Evolutionary conservation across 2,329 filamentous ascomycete species (phyloP), one percentile per base, ranked within the genome.

Genomic region (Ceratocystis colombiana): DNA sequence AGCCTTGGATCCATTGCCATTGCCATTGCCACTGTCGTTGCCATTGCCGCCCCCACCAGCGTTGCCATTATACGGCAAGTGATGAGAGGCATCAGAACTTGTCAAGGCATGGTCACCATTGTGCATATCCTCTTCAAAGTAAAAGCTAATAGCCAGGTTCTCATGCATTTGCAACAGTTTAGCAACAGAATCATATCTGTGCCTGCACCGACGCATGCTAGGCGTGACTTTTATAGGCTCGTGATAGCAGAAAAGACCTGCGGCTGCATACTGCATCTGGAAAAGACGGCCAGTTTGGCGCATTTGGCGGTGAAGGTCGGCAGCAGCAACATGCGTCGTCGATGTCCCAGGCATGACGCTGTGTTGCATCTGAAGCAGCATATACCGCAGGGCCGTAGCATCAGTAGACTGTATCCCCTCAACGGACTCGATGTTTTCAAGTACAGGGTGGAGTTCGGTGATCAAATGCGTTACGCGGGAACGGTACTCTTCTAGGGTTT

Each of bases 81-180:
- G 33, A 30, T 61, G 61, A 37, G 64, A 64, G 66, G 65, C 17
- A 64, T 55, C 37, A 57, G 67, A 48, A 46, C 46, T 22, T 22
- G 20, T 30, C 66, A 64, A 55, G 2, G 73, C 75, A 65, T 79
- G 77, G 57, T 76, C 73, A 6, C 73, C 72, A 2, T 73, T 75
- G 59, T 79, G 77, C 69, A 77, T 77, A 64, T 79, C 76, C 66
- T 78, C 77, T 59, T 78, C 77, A 67, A 77, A 79, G 67, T 79
- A 78, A 2, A 76, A 72, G 10, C 74, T 70, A 7, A 78, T 70
- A 64, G 72, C 75, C 50, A 78, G 73, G 7, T 74, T 74, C 12
- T 74, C 72, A 62, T 77, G 74, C 64, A 76, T 71, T 65, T 77
- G 72, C 30, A 79, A 69, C 30, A 79, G 73, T 48, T 73, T 71